Percentiles rank a stretch among this genome's conserved stretches.
Conservation (phyloP, 1,284 basidiomycete species). For the Puccinia horiana region DNA sequence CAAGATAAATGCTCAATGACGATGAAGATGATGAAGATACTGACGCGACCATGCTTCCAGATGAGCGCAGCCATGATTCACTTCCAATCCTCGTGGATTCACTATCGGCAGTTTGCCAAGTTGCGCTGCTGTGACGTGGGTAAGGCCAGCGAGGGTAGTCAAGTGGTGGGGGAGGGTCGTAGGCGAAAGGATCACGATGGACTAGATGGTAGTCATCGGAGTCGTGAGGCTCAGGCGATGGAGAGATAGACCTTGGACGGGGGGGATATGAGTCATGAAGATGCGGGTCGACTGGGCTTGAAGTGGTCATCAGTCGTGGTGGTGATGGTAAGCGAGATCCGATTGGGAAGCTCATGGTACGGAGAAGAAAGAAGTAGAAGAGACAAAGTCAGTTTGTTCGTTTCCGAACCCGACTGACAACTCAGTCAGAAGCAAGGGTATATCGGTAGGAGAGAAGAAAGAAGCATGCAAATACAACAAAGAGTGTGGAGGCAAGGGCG, state of each 20-base stretch:
- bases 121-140: conserved; percentile 20
- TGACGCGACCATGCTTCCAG: conserved; percentile 21
- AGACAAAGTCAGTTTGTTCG: too few species aligned
- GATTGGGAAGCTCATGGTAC: not conserved
- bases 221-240: conserved; percentile 20
- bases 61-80: conserved; percentile 15
- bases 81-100: conserved; percentile 28
- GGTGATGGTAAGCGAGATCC: conserved; percentile 2
- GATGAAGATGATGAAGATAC: not conserved
- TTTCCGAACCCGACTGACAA: too few species aligned
- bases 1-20: not conserved
- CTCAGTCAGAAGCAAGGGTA: too few species aligned
- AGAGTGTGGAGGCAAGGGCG: too few species aligned
- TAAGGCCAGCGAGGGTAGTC: not conserved
- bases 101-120: conserved; percentile 36
- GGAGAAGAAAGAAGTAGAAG: not conserved
- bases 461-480: too few species aligned
- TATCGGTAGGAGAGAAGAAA: too few species aligned
- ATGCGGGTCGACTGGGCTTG: not conserved
- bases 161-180: not conserved
- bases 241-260: not conserved
- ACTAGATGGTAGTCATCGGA: not conserved
- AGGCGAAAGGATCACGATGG: not conserved
- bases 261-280: conserved; percentile 4
- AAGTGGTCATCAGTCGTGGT: not conserved